Evolutionary conservation across 768 basidiomycete genomes (phyloP), one percentile per base, ranked within the genome.

Genomic region (Pseudohyphozyma bogoriensis): DNA sequence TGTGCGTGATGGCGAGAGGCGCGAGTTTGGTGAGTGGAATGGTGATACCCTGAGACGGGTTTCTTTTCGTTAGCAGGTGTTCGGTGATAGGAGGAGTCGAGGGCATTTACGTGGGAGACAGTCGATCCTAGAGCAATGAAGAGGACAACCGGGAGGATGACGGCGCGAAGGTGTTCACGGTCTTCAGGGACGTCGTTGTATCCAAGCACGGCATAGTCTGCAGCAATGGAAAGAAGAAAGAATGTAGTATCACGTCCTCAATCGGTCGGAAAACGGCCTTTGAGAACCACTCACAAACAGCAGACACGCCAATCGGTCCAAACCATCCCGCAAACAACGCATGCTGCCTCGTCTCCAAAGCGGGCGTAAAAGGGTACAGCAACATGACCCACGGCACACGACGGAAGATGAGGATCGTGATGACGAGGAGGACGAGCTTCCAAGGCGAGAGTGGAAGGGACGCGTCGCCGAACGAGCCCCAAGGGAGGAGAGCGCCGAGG

Each of bases 1-100:
- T 66, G 26, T 58, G 65, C 2, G 45, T n/a, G 40, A 66, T 10
- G 11, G 65, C 66, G 37, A 32, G 29, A 7, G 66, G 66, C 3
- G 58, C 60, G 31, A 50, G 50, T 51, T 73, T 73, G 26, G 71
- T 71, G 42, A 75, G 31, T 2, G 75, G 76, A 47, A 77, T 74
- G 3, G 74, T 75, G 42, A 74, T 65, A 35, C 71, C 70, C 68
- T 60, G 45, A 13, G 39, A 5, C 18, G n/a, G n/a, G n/a, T n/a
- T n/a, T n/a, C 7, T 2, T n/a, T 8, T 36, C 6, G 31, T 24
- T 29, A 13, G 12, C 10, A 28, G 5, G 12, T 15, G 9, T 20
- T 26, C 39, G n/a, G n/a, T n/a, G n/a, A n/a, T n/a, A 15, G 47
- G 31, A 10, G 18, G 87, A 88, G 10, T 88, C 36, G 16, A 51